phyloP scores from a whole-genome alignment of 768 basidiomycete species.

The Phanerodontia chrysosporium region DNA sequence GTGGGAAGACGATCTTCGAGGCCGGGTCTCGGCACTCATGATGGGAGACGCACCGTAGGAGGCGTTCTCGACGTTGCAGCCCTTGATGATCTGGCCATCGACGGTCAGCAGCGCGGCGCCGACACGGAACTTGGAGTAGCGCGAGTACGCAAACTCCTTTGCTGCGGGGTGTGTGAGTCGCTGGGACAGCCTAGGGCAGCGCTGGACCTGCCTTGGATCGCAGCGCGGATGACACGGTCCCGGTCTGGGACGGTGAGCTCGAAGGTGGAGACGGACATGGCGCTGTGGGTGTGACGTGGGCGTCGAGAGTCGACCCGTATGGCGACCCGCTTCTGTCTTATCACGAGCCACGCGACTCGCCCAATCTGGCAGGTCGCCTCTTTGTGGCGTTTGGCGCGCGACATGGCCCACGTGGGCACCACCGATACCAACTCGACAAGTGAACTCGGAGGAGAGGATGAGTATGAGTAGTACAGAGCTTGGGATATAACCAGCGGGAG shows the following conservation, averaged over 20 bases:
- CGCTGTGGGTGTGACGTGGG: not conserved
- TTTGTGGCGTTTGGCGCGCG: constrained; percentile 1
- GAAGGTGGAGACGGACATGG: constrained; percentile 19
- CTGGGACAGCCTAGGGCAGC: too few relatives aligned
- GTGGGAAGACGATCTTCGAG: too few relatives aligned
- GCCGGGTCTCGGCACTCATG: too few relatives aligned
- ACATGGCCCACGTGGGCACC: not conserved
- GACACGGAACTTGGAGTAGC: constrained; percentile 90
- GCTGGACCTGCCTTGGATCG: constrained; percentile 48
- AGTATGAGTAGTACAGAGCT: too few relatives aligned
- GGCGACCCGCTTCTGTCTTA: not conserved
- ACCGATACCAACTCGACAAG: too few relatives aligned
- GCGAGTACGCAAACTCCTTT: constrained; percentile 69
- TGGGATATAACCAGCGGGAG: too few relatives aligned
- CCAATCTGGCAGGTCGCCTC: not conserved
- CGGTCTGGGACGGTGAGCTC: constrained; percentile 39
- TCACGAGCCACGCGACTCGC: not conserved
- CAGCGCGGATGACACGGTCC: constrained; percentile 47
- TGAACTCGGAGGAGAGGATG: too few relatives aligned
- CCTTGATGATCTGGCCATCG: constrained; percentile 71
- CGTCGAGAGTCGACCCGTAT: not conserved
- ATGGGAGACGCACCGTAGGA: constrained; percentile 59
- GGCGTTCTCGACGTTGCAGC: constrained; percentile 93
- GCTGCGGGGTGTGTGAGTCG: constrained; percentile 39
- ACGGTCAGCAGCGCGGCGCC: constrained; percentile 79